Conservation (phyloP, 345 rosid species). For the Brassica nigra region DNA sequence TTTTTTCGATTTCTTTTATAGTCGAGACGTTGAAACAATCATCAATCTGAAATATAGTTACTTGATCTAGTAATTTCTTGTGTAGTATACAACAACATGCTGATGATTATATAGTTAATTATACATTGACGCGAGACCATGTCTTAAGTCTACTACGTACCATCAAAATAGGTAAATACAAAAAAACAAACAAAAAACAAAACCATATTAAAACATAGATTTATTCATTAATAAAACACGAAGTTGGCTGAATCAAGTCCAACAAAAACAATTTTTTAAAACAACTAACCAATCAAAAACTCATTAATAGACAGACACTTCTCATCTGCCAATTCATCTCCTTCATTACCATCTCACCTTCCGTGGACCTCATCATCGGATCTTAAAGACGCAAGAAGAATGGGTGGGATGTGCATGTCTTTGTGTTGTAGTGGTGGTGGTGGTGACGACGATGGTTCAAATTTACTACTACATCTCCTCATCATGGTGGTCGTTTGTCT, state of each 20-base stretch:
- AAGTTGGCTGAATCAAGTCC: slow-evolving; percentile 29
- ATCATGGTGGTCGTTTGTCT: slow-evolving; percentile 45
- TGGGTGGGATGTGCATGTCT: slow-evolving; percentile 45
- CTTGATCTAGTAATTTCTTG: background rate
- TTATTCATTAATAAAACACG: background rate
- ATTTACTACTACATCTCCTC: slow-evolving; percentile 33
- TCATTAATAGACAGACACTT: background rate
- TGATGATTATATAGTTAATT: background rate
- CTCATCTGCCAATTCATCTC: background rate
- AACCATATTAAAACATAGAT: background rate
- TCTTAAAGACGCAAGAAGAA: slow-evolving; percentile 12
- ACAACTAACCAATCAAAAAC: background rate
- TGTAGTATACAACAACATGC: background rate
- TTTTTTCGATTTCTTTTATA: too few relatives aligned
- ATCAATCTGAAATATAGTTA: background rate
- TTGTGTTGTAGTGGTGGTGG: slow-evolving; percentile 39
- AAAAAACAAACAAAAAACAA: background rate
- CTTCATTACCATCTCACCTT: background rate
- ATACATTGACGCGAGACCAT: slow-evolving; percentile 9
- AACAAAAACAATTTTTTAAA: background rate
- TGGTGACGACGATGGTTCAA: slow-evolving; percentile 31
- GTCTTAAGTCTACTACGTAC: background rate
- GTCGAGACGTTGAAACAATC: too few relatives aligned
- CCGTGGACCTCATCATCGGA: background rate
- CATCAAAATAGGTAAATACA: background rate